Conservation (phyloP, 176 grass and related monocot genomes). For the Rhynchospora breviuscula region DNA sequence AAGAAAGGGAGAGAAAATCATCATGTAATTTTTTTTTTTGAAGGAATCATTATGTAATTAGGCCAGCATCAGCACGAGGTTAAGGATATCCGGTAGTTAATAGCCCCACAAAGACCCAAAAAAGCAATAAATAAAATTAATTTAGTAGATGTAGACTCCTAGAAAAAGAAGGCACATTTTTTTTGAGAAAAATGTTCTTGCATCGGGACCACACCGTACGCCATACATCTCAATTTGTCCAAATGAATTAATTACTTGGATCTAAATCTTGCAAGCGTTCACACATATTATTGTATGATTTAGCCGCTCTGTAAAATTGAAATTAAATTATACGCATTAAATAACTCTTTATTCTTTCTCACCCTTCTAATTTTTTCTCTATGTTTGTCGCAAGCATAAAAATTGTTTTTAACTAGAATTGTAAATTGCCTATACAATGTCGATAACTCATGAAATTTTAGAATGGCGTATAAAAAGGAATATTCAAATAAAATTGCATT, state of each 20-base stretch:
- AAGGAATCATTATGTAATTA: not conserved
- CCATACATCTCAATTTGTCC: not conserved
- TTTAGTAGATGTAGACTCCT: not conserved
- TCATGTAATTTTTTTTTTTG: not conserved
- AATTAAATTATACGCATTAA: too few species aligned
- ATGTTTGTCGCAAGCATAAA: too few species aligned
- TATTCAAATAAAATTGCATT: too few species aligned
- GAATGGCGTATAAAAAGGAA: too few species aligned
- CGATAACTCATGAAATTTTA: too few species aligned
- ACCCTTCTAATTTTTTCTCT: too few species aligned
- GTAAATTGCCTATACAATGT: too few species aligned
- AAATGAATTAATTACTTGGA: not conserved
- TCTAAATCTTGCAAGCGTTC: too few species aligned
- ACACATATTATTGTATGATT: too few species aligned
- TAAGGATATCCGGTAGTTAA: constrained; percentile 5
- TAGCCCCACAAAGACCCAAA: not conserved
- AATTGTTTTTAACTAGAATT: too few species aligned
- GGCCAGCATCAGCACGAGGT: not conserved
- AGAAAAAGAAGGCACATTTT: not conserved
- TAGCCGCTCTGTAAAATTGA: too few species aligned
- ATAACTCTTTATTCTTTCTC: too few species aligned
- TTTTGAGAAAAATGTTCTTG: not conserved
- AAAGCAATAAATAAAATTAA: not conserved
- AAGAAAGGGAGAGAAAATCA: not conserved
- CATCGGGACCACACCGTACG: not conserved